Base-by-base conservation (phyloP, 352 stramenopile genomes). In the Halophytophthora batemanensis region DNA sequence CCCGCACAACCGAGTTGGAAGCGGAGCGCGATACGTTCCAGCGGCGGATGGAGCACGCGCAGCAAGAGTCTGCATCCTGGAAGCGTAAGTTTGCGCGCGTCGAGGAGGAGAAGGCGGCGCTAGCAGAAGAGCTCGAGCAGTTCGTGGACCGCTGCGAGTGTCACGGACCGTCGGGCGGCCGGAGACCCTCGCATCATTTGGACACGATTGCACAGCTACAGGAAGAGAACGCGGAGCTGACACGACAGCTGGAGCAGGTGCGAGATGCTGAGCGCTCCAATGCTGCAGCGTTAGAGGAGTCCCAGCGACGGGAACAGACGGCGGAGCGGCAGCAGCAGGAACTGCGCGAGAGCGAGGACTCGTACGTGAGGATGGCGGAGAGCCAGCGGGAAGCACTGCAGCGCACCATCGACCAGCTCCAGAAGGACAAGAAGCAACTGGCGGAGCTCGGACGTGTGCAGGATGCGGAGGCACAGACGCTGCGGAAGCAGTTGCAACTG, bases 11-110 rank as follows among this genome's bases (percentile, higher is more conserved):
- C 7, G 84, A 93, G 54, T 62, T 90, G 22, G 64, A 55, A 6
- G 80, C 68, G 13, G 80, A 93, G 44, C 66, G 79, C 21, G 69
- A 89, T 43, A 59, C 71, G 35, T 76, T 77, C 60, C 68, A 84
- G 18, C 78, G 84, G 4, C 82, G 73, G 39, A 68, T 80, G 29
- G 69, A 86, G 37, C 65, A 84, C n/a, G 64, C 71, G 12, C 60
- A 81, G 33, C 70, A 82, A 12, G 81, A 95, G 25, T 55, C 71
- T 3, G 77, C 87, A 18, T 80, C 72, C 42, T 93, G 82, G 75
- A 84, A 77, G 56, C 76, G 69, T 45, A 85, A 86, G 49, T 77
- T 70, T 56, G 61, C 71, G 37, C 71, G 66, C 22, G 39, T 81
- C 3, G 73, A 87, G 38, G 84, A 93, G 22, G 75, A 92, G 36